Base-by-base conservation (phyloP, 2,329 filamentous ascomycete genomes). In the Stromatinia cepivora region DNA sequence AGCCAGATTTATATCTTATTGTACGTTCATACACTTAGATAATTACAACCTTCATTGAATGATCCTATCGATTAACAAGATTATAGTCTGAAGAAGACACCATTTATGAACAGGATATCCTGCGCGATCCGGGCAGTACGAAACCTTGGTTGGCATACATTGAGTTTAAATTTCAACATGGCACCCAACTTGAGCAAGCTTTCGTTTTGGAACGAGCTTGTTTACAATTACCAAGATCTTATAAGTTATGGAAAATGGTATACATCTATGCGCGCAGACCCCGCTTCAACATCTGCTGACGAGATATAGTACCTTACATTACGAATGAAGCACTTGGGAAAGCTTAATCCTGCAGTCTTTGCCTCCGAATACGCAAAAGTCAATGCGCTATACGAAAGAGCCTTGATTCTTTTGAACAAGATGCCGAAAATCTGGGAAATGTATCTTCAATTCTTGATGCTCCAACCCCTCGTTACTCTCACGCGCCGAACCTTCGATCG, bases 351-450 rank as follows among this genome's bases (percentile, higher is more conserved):
- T 17, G 91, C 92, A 69, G 86, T 89, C 69, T 93, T 92, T 79
- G 88, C 88, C 66, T 82, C 87, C 70, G 94, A 99, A 78, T 98
- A 91, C 81, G 87, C 89, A 78, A 99, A 98, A 81, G 93, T 98
- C 79, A 99, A 99, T 79, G 86, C 92, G 67, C 87, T 98, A 53
- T 99, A 97, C 79, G 95, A 99, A 82, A 88, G 92, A 75, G 94
- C 95, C 4, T 83, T 99, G 65, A 92, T 97, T 70, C 85, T 99
- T 53, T 86, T 99, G 72, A 97, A 99, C 82, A 99, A 99, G 82
- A 99, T 99, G 95, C 95, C 96, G 34, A 88, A 89, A 74, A 95
- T 99, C 78, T 99, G 95, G 96, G 94, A 97, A 79, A 92, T 98
- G 89, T 99, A 97, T 79, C 88, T 99, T 72, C 87, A 87, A 62